A percentile compares a stretch with the other conserved stretches of the same genome.
phyloP scores from a whole-genome alignment of 2,329 filamentous ascomycete species.

The Fusarium torreyae region DNA sequence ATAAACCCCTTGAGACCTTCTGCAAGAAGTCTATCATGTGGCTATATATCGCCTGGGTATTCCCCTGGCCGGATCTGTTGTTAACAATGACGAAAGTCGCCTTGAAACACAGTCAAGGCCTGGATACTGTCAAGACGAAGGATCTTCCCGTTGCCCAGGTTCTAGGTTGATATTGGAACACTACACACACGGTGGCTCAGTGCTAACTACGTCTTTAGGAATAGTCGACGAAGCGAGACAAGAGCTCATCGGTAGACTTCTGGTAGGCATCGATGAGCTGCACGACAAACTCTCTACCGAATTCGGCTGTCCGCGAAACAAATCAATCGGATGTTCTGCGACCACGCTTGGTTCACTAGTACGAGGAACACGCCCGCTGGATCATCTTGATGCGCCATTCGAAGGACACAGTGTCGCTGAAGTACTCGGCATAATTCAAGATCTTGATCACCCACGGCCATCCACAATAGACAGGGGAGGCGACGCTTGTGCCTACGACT shows the following conservation, averaged over 20 bases:
- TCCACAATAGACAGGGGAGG: no score
- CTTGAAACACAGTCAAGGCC: background rate
- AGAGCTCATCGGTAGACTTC: background rate
- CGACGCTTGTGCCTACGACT: no score
- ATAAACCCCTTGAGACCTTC: background rate
- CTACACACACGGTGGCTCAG: no score
- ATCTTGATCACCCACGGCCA: no score
- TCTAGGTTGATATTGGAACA: background rate
- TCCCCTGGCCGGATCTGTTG: background rate
- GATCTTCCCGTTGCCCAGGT: background rate
- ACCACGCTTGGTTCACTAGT: background rate
- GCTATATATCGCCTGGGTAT: background rate
- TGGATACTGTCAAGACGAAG: background rate
- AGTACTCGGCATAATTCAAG: background rate
- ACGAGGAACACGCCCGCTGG: background rate
- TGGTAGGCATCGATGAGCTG: fast-evolving
- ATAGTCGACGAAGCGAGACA: background rate
- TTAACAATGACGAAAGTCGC: background rate
- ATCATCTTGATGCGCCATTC: background rate
- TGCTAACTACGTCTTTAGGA: background rate
- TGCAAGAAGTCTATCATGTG: background rate
- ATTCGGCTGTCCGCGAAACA: background rate
- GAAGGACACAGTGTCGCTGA: background rate
- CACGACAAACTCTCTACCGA: fast-evolving
- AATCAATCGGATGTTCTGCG: background rate